Evolutionary conservation across 345 rosid species (phyloP).

Genomic region (Eucalyptus marginata): DNA sequence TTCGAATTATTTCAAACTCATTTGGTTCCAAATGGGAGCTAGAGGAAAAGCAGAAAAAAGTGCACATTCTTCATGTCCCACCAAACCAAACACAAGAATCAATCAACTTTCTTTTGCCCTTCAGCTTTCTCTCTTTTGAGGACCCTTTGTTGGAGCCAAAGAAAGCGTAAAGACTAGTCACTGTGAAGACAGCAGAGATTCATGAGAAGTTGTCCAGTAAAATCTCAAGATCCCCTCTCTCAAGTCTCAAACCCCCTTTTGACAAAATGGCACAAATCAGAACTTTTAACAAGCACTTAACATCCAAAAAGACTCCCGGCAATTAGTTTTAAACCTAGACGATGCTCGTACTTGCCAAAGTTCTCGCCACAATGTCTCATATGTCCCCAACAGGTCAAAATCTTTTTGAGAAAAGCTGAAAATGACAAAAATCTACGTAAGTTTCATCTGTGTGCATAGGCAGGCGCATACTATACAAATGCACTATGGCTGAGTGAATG

Average conservation of each 20-base stretch:
- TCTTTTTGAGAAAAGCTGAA: not conserved
- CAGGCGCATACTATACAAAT: not conserved
- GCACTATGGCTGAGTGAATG: not conserved
- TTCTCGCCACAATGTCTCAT: not conserved
- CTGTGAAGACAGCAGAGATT: not conserved
- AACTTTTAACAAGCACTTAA: not conserved
- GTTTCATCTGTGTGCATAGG: not conserved
- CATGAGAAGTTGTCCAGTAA: not conserved
- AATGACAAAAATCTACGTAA: not conserved
- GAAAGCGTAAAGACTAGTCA: slow-evolving; percentile 19
- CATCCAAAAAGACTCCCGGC: not conserved
- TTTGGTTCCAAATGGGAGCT: not conserved
- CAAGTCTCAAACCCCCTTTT: not conserved
- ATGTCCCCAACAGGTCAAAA: not conserved
- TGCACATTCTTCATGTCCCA: slow-evolving; percentile 2
- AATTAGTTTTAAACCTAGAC: not conserved
- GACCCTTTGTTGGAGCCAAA: slow-evolving; percentile 1
- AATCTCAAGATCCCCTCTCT: not conserved
- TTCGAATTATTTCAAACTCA: slow-evolving; percentile 4
- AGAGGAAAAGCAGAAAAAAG: not conserved
- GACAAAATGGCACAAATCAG: not conserved
- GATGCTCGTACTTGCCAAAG: not conserved
- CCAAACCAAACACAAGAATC: slow-evolving; percentile 2
- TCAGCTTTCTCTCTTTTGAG: not conserved
- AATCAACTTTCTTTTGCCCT: slow-evolving; percentile 1